Conservation (phyloP, 768 basidiomycete genomes). For the Lactarius sanguifluus region DNA sequence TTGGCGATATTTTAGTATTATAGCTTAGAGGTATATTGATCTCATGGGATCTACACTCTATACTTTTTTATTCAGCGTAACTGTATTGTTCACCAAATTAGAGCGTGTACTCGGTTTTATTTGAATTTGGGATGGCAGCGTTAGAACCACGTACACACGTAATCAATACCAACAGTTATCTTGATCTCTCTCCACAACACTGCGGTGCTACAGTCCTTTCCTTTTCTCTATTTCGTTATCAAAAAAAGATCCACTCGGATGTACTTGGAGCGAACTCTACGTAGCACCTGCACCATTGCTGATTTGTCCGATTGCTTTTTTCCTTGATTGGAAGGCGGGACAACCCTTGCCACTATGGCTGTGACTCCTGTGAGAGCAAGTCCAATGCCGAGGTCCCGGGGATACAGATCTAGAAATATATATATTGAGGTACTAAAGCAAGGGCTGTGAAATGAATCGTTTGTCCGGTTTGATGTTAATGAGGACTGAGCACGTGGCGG, state of each 20-base stretch:
- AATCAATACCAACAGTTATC: background rate
- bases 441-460: background rate
- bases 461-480: background rate
- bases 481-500: background rate
- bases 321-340: background rate
- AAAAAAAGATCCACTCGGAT: background rate
- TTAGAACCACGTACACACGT: background rate
- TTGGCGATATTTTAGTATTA: background rate
- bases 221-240: background rate
- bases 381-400: background rate
- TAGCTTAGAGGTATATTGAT: slow-evolving; percentile 4
- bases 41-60: background rate
- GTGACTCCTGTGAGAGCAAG: background rate
- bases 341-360: background rate
- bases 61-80: background rate
- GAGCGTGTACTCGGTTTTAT: background rate
- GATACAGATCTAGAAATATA: slow-evolving; percentile 1
- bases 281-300: background rate
- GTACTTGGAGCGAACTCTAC: background rate
- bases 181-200: background rate
- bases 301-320: background rate
- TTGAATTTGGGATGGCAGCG: slow-evolving; percentile 5
- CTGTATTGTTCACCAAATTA: slow-evolving; percentile 23
- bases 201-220: background rate
- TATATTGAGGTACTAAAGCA: slow-evolving; percentile 3